Percentiles rank a stretch among this genome's conserved stretches.
These are phyloP conservation scores for Afroboletus lepidellus DNA, from an alignment of 1,284 basidiomycete species.

Conservation along the genomic window DNA sequence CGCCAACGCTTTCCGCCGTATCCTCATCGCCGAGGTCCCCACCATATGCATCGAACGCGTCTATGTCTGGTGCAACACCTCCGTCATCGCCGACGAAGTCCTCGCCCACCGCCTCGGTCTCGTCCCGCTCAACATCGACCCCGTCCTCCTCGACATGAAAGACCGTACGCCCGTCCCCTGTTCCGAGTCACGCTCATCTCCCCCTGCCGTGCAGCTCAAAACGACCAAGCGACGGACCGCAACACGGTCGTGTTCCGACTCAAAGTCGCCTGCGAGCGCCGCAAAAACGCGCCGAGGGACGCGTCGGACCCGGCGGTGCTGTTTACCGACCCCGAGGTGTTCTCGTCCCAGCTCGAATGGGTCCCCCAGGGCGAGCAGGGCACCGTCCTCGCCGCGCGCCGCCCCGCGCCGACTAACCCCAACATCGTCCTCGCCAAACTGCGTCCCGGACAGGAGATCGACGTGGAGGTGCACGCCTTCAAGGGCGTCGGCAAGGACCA, in stretches of 20 bases:
- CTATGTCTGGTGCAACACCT: slow-evolving; percentile 95
- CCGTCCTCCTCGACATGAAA: slow-evolving; percentile 57
- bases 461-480: slow-evolving; percentile 88
- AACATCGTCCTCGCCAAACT: slow-evolving; percentile 95
- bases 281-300: slow-evolving; percentile 49
- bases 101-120: slow-evolving; percentile 89
- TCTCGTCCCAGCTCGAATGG: slow-evolving; percentile 82
- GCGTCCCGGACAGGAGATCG: slow-evolving; percentile 82
- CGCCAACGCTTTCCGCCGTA: slow-evolving; percentile 91
- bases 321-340: slow-evolving; percentile 73
- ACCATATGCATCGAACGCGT: slow-evolving; percentile 92
- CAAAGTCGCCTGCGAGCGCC: slow-evolving; percentile 69
- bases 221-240: slow-evolving; percentile 75
- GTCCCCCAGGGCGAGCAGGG: slow-evolving; percentile 85
- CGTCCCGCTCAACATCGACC: slow-evolving; percentile 87
- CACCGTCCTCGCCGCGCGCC: slow-evolving; percentile 46
- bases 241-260: slow-evolving; percentile 93
- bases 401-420: slow-evolving; percentile 73
- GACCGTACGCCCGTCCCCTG: slow-evolving; percentile 30
- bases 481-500: slow-evolving; percentile 97
- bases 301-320: slow-evolving; percentile 63
- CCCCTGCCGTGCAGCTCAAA: slow-evolving; percentile 29
- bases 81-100: slow-evolving; percentile 93
- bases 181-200: not conserved
- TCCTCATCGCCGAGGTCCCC: slow-evolving; percentile 94